Evolutionary conservation across 805 yeast genomes (phyloP), one percentile per base, ranked within the genome.

Genomic region (Candida stauntonica): DNA sequence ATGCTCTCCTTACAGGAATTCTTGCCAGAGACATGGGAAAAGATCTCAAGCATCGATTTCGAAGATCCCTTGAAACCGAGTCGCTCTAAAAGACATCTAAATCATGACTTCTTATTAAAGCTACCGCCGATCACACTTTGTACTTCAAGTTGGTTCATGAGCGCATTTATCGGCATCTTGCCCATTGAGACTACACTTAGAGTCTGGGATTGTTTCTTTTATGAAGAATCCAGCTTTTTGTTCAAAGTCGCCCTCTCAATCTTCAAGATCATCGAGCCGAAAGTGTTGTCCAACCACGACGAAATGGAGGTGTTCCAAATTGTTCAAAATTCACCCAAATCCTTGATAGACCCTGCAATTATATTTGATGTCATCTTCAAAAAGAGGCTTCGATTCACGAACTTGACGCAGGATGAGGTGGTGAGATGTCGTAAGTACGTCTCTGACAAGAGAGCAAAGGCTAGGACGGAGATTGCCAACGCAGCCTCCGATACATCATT

Each of bases 101-200:
- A 48, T 21, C 54, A 66, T 31, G 68, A 73, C 53, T 79, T 86
- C 44, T 68, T 91, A 23, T 70, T 77, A 13, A 81, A 83, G 48
- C 63, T 89, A 31, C 98, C 99, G 1, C 95, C 97, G 2, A 74
- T 93, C 4, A 85, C 96, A 1, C 69, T 93, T 32, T 93, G 95
- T 49, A 93, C 98, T 1, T 91, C 96, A 0, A 80, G 95, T 38
- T 93, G 99, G 99, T 93, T 93, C 57, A 91, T 93, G 98, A 85
- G 96, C 52, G 75, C 86, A n/a, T 93, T 85, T 62, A 87, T 93
- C 26, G 96, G 95, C 0, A 78, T 82, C 1, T 62, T 93, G 18
- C 99, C 99, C 0, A 77, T 87, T 17, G 98, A 93, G 55, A 76
- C 94, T 0, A 82, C 87, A 7, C 65, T 93, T 31, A 66, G 98